Base-by-base conservation (phyloP, 805 yeast species). In the Hanseniaspora jakobsenii region DNA sequence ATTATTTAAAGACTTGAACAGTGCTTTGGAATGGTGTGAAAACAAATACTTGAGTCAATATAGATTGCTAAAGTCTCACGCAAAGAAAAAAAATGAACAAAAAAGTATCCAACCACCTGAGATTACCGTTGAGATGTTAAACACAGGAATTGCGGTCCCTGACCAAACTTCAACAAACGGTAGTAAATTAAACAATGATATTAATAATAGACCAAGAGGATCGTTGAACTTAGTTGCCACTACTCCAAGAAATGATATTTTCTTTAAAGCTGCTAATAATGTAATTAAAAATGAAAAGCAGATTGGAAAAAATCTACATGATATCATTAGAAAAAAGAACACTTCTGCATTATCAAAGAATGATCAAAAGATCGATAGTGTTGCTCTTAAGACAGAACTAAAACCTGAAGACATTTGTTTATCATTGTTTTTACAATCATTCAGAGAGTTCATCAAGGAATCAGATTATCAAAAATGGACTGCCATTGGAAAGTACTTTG, bases 21-120 rank as follows among this genome's bases (percentile, higher is more conserved):
- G 81, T 45, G 94, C 95, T 0, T 69, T 91, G 34, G 97, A 91
- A 61, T 89, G 95, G 95, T 85, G 96, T 66, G 98, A 91, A 60
- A 89, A 91, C 62, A 78, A 80, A 53, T 85, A 87, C 53, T 68
- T 91, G 54, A 48, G 51, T 4, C 59, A 64, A 49, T 66, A 65
- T 48, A 64, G 55, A 39, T 54, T 60, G 29, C 50, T 65, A 32
- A 62, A 66, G 24, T 54, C 53, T 19, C 58, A 54, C 27, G 54
- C 56, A 22, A 36, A 24, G 7, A 31, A 31, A 21, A 38, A 38
- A 12, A 3, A 24, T 17, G 24, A 17, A 14, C 5, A n/a, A 6
- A 22, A 30, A n/a, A 18, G 29, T 2, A 4, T 32, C 12, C 13
- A 6, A 9, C 9, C 29, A 3, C 38, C 45, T 10, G 34, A 18